phyloP scores from a whole-genome alignment of 1,139 yeast genomes.

The Yamadazyma mexicana region DNA sequence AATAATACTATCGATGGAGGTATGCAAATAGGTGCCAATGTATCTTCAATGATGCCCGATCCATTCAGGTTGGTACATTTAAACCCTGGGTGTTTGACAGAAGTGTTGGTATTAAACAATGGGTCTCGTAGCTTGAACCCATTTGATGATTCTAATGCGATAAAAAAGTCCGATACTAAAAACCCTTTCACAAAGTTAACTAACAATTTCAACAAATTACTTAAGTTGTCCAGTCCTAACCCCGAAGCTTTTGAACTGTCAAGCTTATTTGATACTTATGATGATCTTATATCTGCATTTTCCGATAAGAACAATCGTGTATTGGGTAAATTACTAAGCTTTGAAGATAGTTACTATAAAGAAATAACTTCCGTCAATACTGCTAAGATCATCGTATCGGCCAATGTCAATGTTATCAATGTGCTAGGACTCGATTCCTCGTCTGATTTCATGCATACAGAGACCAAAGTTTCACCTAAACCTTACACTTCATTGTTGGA shows the following conservation, averaged over 20 bases:
- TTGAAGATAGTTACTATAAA: constrained; percentile 24
- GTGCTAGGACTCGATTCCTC: constrained; percentile 31
- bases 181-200: constrained; percentile 38
- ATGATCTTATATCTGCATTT: constrained; percentile 8
- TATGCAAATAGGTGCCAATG: constrained; percentile 55
- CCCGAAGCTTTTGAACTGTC: constrained; percentile 1
- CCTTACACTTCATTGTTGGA: constrained; percentile 24
- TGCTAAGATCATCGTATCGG: constrained; percentile 26
- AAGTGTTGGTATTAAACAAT: constrained; percentile 21
- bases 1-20: constrained; percentile 45
- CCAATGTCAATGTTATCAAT: constrained; percentile 39
- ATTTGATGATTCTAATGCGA: constrained; percentile 7
- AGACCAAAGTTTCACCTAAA: constrained; percentile 20
- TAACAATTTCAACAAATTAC: constrained; percentile 30
- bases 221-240: constrained; percentile 18
- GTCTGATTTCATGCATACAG: constrained; percentile 23
- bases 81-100: constrained; percentile 54
- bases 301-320: constrained; percentile 5
- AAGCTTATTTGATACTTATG: constrained; percentile 6
- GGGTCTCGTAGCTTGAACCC: constrained; percentile 9
- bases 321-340: constrained; percentile 25
- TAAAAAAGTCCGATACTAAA: constrained; percentile 12
- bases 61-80: constrained; percentile 52
- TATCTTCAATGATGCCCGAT: constrained; percentile 54
- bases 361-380: constrained; percentile 18